Percentiles rank a stretch among this genome's conserved stretches.
These are phyloP conservation scores for Clonostachys sp. DNA, from an alignment of 2,329 filamentous ascomycete species.

Conservation along the genomic window DNA sequence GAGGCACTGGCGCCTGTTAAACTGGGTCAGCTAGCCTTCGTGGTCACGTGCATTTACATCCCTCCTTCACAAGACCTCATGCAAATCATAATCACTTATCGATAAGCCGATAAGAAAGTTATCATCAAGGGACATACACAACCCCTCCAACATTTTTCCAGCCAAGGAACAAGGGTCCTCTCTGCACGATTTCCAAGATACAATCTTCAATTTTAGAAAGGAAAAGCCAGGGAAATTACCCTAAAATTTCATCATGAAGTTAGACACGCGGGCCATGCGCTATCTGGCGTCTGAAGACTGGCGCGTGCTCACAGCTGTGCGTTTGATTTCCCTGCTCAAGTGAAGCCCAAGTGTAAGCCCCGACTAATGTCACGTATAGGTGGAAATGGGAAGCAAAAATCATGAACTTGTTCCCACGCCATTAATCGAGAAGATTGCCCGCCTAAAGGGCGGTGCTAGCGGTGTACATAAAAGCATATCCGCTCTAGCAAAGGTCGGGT, in stretches of 20 bases:
- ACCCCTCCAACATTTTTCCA: too few relatives aligned
- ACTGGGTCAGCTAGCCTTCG: conserved; percentile 10
- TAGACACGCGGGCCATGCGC: conserved; percentile 90
- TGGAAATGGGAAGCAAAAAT: conserved; percentile 91
- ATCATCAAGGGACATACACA: too few relatives aligned
- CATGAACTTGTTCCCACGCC: conserved; percentile 94
- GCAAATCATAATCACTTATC: conserved; percentile 10
- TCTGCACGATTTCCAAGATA: too few relatives aligned
- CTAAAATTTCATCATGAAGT: conserved; percentile 63
- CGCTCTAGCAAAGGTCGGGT: conserved; percentile 81
- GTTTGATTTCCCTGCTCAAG: conserved; percentile 20
- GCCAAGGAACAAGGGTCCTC: too few relatives aligned
- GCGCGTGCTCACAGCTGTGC: conserved; percentile 86
- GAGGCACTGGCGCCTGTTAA: conserved; percentile 37
- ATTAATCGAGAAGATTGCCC: conserved; percentile 79
- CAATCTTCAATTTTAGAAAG: too few relatives aligned
- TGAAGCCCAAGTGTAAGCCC: background rate
- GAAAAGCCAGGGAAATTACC: too few relatives aligned
- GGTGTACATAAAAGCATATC: conserved; percentile 87
- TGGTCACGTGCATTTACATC: too few relatives aligned
- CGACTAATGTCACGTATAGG: conserved; percentile 45
- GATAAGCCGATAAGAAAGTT: conserved; percentile 14
- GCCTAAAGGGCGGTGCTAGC: conserved; percentile 70
- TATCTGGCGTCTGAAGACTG: conserved; percentile 92
- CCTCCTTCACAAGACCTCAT: too few relatives aligned